Base-by-base conservation (phyloP, 345 rosid species). In the Populus nigra region DNA sequence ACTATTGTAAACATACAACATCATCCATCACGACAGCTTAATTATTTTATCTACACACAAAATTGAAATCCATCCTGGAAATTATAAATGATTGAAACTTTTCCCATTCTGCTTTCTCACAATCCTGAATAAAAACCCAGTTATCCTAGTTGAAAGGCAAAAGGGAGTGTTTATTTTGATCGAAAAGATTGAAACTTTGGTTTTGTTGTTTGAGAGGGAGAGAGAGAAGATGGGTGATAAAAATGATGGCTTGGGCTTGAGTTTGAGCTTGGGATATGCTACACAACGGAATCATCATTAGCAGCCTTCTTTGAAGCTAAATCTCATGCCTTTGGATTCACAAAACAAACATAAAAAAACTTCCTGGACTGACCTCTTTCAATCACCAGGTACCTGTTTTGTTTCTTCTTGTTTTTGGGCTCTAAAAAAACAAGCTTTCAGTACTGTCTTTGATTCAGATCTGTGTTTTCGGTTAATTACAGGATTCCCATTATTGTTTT, bases 231-330 rank as follows among this genome's bases (percentile, higher is more conserved):
- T 89, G 97, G 87, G 82, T 35, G 91, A 85, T 36, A 90, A 88
- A 79, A 88, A 87, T 69, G 88, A 89, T 78, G 88, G 79, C 0
- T 78, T 89, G 79, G 90, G 91, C n/a, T 68, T 92, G 81, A 76
- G 88, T 76, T 76, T 89, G 78, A 85, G 91, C 77, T 77, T 92
- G 88, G 85, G 94, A 55, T 69, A 55, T 4, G 50, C 39, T 84
- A 71, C 74, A 50, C 83, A 59, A 27, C 43, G 13, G 9, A 68
- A 33, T 20, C 81, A 31, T 5, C 80, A 71, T 0, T 80, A 78
- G 39, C 85, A 81, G 67, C 41, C 89, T 12, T 74, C 88, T 70
- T 65, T 83, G 73, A 86, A 78, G 82, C 77, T 83, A 1, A 89
- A 85, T 84, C 86, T 78, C 65, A 74, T 84, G 89, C 83, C 86